Evolutionary conservation across 139 green algal species (phyloP).

Genomic region (Micromonas pusilla): DNA sequence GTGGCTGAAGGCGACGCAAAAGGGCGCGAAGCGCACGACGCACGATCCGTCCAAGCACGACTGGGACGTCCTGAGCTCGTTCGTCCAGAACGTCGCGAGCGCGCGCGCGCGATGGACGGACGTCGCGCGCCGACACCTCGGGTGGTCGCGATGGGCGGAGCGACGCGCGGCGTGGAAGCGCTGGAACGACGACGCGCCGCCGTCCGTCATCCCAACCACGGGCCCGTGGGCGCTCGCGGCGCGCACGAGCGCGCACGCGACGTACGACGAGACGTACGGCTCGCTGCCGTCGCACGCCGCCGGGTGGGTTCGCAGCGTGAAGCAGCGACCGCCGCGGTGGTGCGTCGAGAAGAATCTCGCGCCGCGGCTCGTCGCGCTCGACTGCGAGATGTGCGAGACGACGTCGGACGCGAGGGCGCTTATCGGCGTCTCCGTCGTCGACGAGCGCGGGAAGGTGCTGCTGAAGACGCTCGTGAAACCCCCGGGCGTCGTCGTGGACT

Average conservation of each 20-base stretch:
- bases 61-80: neutral
- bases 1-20: neutral
- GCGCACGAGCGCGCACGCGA: neutral
- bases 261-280: slow-evolving; percentile 2
- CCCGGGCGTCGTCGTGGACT: slow-evolving; percentile 26
- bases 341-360: slow-evolving; percentile 1
- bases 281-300: slow-evolving; percentile 1
- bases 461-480: slow-evolving; percentile 25
- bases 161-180: neutral
- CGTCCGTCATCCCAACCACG: neutral
- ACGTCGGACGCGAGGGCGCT: neutral
- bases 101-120: neutral
- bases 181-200: neutral
- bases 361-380: slow-evolving; percentile 29
- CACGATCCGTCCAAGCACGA: slow-evolving; percentile 2
- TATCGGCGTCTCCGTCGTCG: slow-evolving; percentile 26
- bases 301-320: neutral
- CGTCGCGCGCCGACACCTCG: neutral
- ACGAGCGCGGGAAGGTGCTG: slow-evolving; percentile 15
- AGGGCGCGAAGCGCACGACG: neutral
- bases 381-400: slow-evolving; percentile 45
- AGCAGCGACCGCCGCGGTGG: slow-evolving; percentile 16
- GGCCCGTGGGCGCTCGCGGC: neutral
- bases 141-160: neutral
- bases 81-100: neutral